Percentiles rank a stretch among this genome's conserved stretches.
These are phyloP conservation scores for Fremontodendron californicum DNA, from an alignment of 345 rosid species.

Conservation along the genomic window DNA sequence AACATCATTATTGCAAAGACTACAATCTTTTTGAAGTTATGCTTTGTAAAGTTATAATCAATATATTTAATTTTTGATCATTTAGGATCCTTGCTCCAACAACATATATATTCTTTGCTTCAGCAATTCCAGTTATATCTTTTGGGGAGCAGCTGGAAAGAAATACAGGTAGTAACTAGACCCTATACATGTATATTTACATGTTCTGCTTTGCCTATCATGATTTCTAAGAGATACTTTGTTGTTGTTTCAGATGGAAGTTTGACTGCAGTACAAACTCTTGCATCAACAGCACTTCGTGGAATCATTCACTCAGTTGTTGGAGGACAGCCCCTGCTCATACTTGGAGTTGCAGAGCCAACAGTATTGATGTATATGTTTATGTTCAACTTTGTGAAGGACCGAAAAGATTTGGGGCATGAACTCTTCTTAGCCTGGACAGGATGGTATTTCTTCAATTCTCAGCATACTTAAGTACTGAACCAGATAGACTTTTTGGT, in stretches of 20 bases:
- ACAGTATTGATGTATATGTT: conserved; percentile 78
- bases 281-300: conserved; percentile 73
- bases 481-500: neutral
- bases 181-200: neutral
- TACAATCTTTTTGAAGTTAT: neutral
- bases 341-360: conserved; percentile 89
- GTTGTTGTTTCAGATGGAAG: conserved; percentile 50
- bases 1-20: neutral
- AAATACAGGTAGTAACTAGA: conserved; percentile 47
- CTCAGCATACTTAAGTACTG: neutral
- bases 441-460: conserved; percentile 51
- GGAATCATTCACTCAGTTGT: conserved; percentile 76
- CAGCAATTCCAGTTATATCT: conserved; percentile 81
- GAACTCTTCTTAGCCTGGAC: conserved; percentile 80
- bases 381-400: conserved; percentile 66
- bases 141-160: conserved; percentile 83
- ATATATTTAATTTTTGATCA: conserved; percentile 13
- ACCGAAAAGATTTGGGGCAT: conserved; percentile 51
- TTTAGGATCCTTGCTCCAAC: conserved; percentile 74
- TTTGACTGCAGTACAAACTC: conserved; percentile 68
- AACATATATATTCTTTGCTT: conserved; percentile 80
- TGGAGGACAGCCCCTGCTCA: conserved; percentile 80
- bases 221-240: neutral
- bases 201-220: conserved; percentile 11
- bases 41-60: conserved; percentile 10